These are phyloP conservation scores for Talaromyces ruber DNA, from an alignment of 495 filamentous ascomycete species.

Conservation along the genomic window DNA sequence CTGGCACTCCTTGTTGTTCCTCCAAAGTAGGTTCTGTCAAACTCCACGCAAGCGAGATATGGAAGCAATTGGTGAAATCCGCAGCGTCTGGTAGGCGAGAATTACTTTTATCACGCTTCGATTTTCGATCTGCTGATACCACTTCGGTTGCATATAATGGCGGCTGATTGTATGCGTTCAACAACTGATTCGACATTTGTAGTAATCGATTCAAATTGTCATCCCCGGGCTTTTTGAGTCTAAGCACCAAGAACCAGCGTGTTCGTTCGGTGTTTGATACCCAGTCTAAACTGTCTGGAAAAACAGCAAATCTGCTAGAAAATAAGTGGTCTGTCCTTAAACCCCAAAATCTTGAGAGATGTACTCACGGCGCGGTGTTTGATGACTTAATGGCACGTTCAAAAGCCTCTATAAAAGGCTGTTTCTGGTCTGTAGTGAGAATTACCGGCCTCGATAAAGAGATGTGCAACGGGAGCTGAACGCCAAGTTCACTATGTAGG, in stretches of 20 bases:
- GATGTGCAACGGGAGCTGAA: slow-evolving; percentile 78
- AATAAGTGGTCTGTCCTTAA: background rate
- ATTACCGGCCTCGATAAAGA: slow-evolving; percentile 72
- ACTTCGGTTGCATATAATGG: slow-evolving; percentile 47
- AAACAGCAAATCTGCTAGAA: slow-evolving; percentile 40
- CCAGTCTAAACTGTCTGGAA: slow-evolving; percentile 47
- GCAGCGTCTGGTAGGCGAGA: slow-evolving; percentile 4
- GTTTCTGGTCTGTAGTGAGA: slow-evolving; percentile 56
- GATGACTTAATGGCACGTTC: slow-evolving; percentile 25
- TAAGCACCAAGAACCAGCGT: slow-evolving; percentile 80
- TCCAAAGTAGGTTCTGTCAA: slow-evolving; percentile 26
- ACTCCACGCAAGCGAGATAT: slow-evolving; percentile 76
- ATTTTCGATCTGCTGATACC: slow-evolving; percentile 3
- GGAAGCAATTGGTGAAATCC: slow-evolving; percentile 52
- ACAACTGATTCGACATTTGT: slow-evolving; percentile 52
- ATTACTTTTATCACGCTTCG: background rate
- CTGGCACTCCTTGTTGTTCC: slow-evolving; percentile 20
- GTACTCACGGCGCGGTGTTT: slow-evolving; percentile 36
- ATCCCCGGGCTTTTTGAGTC: slow-evolving; percentile 36
- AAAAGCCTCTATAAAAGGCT: slow-evolving; percentile 45
- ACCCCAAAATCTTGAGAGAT: background rate
- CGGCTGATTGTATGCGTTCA: slow-evolving; percentile 55
- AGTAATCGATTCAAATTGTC: slow-evolving; percentile 58
- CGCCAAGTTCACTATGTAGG: slow-evolving; percentile 65
- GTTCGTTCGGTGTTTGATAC: slow-evolving; percentile 65